These are phyloP conservation scores for Rhizopus sp. DNA, from an alignment of 371 early-diverging fungal genomes.

Conservation along the genomic window DNA sequence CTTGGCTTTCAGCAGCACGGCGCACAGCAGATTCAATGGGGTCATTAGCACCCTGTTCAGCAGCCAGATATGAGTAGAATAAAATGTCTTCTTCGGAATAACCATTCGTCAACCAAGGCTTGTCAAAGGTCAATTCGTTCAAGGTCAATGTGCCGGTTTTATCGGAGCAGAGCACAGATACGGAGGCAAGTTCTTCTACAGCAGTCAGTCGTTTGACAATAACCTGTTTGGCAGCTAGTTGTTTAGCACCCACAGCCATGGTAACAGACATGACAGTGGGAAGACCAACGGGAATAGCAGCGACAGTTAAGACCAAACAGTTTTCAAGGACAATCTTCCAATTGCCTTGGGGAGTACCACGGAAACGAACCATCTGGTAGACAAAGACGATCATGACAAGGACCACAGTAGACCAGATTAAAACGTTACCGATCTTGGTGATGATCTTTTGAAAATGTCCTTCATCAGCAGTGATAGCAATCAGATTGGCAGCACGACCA, in stretches of 20 bases:
- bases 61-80: constrained; percentile 80
- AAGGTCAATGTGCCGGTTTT: constrained; percentile 92
- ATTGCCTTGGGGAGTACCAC: constrained; percentile 37
- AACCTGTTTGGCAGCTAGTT: constrained; percentile 85
- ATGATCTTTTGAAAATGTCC: constrained; percentile 86
- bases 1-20: constrained; percentile 78
- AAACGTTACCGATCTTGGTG: constrained; percentile 78
- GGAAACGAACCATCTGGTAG: constrained; percentile 53
- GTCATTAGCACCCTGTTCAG: constrained; percentile 90
- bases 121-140: constrained; percentile 85
- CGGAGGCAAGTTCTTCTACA: constrained; percentile 90
- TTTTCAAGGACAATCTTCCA: constrained; percentile 54
- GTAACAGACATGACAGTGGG: constrained; percentile 94
- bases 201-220: constrained; percentile 91
- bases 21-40: constrained; percentile 92
- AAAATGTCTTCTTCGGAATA: constrained; percentile 83
- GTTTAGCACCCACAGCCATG: constrained; percentile 88
- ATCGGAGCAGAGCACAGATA: constrained; percentile 88
- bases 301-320: constrained; percentile 85
- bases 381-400: constrained; percentile 80
- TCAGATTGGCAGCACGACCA: constrained; percentile 85
- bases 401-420: constrained; percentile 68
- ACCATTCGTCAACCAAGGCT: constrained; percentile 76
- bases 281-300: constrained; percentile 95
- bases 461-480: constrained; percentile 77